These are phyloP conservation scores for Scenedesmus sp. DNA, from an alignment of 163 green algal species.

Conservation along the genomic window DNA sequence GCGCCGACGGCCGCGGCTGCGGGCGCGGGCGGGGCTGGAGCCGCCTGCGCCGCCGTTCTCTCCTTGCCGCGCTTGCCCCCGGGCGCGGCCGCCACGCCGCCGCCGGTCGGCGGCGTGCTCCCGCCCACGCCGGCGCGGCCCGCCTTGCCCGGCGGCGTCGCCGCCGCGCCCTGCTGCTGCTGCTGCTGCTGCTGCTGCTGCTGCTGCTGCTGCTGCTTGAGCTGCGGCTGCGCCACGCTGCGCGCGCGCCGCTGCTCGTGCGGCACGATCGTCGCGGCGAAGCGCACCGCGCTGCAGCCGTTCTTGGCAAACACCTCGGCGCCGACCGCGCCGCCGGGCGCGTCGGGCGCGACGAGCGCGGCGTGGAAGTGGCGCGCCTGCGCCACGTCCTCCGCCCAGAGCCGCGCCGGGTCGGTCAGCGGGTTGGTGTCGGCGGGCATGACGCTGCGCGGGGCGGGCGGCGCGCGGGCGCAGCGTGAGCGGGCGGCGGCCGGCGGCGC, in stretches of 20 bases:
- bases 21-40: not conserved
- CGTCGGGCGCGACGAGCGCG: not conserved
- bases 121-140: not conserved
- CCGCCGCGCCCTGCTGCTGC: constrained; percentile 15
- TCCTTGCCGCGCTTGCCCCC: not conserved
- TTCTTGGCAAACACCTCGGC: constrained; percentile 34
- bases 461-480: not conserved
- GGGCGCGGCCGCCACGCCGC: not conserved
- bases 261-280: constrained; percentile 11
- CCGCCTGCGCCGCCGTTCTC: not conserved
- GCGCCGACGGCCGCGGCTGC: not conserved
- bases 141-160: constrained; percentile 1
- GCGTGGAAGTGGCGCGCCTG: constrained; percentile 33
- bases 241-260: not conserved
- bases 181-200: constrained; percentile 8
- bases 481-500: not conserved
- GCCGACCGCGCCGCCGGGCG: constrained; percentile 1
- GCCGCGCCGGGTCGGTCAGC: constrained; percentile 13
- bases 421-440: constrained; percentile 31
- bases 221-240: no score
- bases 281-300: constrained; percentile 31
- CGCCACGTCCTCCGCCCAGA: constrained; percentile 8
- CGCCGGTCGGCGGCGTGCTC: not conserved
- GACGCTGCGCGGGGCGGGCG: not conserved
- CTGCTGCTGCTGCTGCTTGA: not conserved